These are phyloP conservation scores for Termitomyces sp. DNA, from an alignment of 768 basidiomycete genomes.

Conservation along the genomic window DNA sequence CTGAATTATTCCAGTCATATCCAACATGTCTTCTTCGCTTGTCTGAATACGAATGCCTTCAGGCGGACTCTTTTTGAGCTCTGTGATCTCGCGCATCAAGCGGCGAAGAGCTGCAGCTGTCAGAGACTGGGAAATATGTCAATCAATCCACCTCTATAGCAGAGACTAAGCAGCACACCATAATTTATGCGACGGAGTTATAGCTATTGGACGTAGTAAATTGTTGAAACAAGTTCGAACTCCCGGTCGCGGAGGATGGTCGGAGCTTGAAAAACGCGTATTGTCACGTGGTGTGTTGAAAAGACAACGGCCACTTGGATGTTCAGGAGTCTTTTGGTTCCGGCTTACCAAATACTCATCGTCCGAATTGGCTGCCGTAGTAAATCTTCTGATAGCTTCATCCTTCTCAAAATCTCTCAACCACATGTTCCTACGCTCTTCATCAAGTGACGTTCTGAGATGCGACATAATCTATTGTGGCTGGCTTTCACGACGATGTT, in stretches of 20 bases:
- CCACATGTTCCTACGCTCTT: too few relatives aligned
- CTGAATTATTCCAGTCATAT: constrained; percentile 84
- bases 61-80: constrained; percentile 78
- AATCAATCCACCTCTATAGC: not conserved
- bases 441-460: not conserved
- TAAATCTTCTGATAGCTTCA: not conserved
- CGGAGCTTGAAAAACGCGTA: constrained; percentile 14
- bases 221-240: constrained; percentile 11
- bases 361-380: not conserved
- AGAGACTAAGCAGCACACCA: constrained; percentile 12
- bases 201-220: constrained; percentile 2
- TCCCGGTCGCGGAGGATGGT: not conserved
- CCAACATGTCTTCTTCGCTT: constrained; percentile 85
- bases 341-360: too few relatives aligned
- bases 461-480: too few relatives aligned
- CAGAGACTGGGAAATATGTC: constrained; percentile 30
- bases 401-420: not conserved
- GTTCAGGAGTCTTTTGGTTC: too few relatives aligned
- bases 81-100: constrained; percentile 81
- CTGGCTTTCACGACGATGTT: not conserved
- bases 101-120: constrained; percentile 70
- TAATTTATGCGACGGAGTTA: constrained; percentile 2
- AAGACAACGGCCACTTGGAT: too few relatives aligned
- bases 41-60: constrained; percentile 91
- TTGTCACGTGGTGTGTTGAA: not conserved